phyloP scores from a whole-genome alignment of 805 yeast genomes.

The Candida dajiaensis region DNA sequence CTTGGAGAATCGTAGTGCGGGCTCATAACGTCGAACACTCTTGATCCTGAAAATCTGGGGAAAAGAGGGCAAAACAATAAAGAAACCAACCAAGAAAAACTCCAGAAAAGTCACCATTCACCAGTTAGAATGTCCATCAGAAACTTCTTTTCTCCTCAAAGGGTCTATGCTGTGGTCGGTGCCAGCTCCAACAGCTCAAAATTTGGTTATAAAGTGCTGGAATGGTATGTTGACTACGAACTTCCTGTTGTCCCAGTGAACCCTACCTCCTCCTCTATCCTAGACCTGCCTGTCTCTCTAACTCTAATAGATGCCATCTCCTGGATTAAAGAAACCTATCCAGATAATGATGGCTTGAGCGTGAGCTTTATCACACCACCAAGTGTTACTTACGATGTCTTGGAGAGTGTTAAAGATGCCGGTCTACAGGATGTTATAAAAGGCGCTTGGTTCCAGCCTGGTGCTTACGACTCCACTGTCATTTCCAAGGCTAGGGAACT shows the following conservation, averaged over 20 bases:
- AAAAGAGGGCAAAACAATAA: not conserved
- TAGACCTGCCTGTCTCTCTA: slow-evolving; percentile 35
- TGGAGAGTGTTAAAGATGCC: slow-evolving; percentile 32
- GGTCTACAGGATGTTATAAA: slow-evolving; percentile 30
- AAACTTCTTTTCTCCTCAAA: slow-evolving; percentile 44
- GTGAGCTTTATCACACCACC: slow-evolving; percentile 78
- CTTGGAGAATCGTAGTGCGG: not conserved
- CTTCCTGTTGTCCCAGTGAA: slow-evolving; percentile 64
- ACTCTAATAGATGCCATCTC: slow-evolving; percentile 26
- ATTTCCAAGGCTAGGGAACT: slow-evolving; percentile 36
- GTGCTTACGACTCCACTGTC: slow-evolving; percentile 53
- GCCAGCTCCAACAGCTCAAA: slow-evolving; percentile 60
- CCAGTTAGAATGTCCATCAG: slow-evolving; percentile 23
- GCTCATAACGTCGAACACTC: not conserved
- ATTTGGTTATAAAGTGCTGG: slow-evolving; percentile 62
- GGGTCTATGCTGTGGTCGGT: slow-evolving; percentile 63
- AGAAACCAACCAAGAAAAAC: not conserved
- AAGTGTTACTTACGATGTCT: slow-evolving; percentile 39
- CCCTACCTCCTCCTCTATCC: slow-evolving; percentile 45
- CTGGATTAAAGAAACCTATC: slow-evolving; percentile 16
- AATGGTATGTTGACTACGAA: slow-evolving; percentile 56
- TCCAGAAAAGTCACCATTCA: not conserved
- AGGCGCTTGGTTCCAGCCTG: slow-evolving; percentile 83
- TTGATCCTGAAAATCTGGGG: not conserved
- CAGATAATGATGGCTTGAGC: slow-evolving; percentile 40